Evolutionary conservation across 805 yeast genomes (phyloP).

Genomic region (Blastobotrys terrestris): DNA sequence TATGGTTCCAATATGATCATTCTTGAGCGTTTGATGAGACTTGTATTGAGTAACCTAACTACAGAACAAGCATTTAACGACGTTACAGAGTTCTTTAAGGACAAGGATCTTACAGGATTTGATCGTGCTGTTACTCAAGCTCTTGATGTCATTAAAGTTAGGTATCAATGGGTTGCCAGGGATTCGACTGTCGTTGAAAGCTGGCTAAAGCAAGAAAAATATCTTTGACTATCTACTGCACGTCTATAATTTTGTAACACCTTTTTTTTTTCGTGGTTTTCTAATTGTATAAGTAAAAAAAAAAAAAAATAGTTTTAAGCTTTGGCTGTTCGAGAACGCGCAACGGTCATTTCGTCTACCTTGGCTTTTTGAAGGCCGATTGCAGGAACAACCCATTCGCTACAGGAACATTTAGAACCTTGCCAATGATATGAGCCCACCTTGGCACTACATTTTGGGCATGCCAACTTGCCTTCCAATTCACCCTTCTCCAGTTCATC

Average conservation of each 20-base stretch:
- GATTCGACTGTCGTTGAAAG: conserved; percentile 35
- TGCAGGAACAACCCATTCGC: conserved; percentile 93
- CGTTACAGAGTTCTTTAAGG: conserved; percentile 39
- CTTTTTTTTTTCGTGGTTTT: not conserved
- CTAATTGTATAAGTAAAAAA: conserved; percentile 2
- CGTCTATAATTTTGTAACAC: not conserved
- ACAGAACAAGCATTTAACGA: conserved; percentile 34
- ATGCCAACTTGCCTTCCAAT: conserved; percentile 78
- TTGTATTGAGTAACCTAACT: conserved; percentile 33
- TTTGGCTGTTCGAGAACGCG: not conserved
- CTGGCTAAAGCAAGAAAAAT: conserved; percentile 34
- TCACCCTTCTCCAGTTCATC: conserved; percentile 65
- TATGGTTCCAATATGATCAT: conserved; percentile 48
- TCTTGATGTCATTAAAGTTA: conserved; percentile 48
- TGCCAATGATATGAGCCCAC: conserved; percentile 93
- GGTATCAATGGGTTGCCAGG: conserved; percentile 45
- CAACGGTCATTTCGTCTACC: conserved; percentile 53
- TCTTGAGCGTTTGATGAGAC: conserved; percentile 41
- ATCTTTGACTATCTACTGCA: not conserved
- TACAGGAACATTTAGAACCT: conserved; percentile 91
- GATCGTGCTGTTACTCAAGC: conserved; percentile 53
- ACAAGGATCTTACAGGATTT: conserved; percentile 46
- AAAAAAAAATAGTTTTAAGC: no score
- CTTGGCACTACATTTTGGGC: conserved; percentile 80
- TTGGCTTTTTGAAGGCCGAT: conserved; percentile 73